Conservation (phyloP, 352 stramenopile species). For the Phytophthora sojae region DNA sequence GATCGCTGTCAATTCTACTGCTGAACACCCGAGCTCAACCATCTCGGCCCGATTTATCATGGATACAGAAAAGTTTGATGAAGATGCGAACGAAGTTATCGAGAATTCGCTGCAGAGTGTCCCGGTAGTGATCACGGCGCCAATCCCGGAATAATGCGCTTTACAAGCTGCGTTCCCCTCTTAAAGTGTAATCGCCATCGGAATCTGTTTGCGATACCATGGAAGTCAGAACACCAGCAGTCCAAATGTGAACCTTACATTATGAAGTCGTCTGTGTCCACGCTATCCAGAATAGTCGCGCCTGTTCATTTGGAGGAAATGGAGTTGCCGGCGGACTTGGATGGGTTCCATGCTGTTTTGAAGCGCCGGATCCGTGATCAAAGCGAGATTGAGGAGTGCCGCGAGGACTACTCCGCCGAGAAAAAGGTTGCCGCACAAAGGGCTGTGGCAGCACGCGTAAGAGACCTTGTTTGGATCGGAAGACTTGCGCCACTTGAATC, state of each 20-base stretch:
- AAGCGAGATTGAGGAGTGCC: slow-evolving; percentile 54
- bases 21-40: not conserved
- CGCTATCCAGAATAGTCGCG: slow-evolving; percentile 21
- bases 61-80: slow-evolving; percentile 74
- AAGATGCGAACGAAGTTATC: slow-evolving; percentile 62
- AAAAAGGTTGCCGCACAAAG: slow-evolving; percentile 34
- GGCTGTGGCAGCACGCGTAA: slow-evolving; percentile 26
- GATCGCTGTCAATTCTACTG: slow-evolving; percentile 21
- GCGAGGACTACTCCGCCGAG: slow-evolving; percentile 23
- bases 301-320: slow-evolving; percentile 35
- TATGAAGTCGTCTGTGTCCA: not conserved
- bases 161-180: not conserved
- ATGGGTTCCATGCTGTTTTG: slow-evolving; percentile 58
- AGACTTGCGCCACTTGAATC: slow-evolving; percentile 16
- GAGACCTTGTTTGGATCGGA: not conserved
- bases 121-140: slow-evolving; percentile 56
- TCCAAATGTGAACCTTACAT: not conserved
- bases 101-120: slow-evolving; percentile 64
- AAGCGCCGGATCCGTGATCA: slow-evolving; percentile 67
- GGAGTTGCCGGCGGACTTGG: slow-evolving; percentile 52
- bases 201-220: not conserved
- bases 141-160: slow-evolving; percentile 27
- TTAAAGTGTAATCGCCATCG: not conserved
- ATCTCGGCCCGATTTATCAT: slow-evolving; percentile 61
- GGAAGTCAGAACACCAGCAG: not conserved